These are phyloP conservation scores for Debaryomyces prosopidis DNA, from an alignment of 805 yeast genomes.

Conservation along the genomic window DNA sequence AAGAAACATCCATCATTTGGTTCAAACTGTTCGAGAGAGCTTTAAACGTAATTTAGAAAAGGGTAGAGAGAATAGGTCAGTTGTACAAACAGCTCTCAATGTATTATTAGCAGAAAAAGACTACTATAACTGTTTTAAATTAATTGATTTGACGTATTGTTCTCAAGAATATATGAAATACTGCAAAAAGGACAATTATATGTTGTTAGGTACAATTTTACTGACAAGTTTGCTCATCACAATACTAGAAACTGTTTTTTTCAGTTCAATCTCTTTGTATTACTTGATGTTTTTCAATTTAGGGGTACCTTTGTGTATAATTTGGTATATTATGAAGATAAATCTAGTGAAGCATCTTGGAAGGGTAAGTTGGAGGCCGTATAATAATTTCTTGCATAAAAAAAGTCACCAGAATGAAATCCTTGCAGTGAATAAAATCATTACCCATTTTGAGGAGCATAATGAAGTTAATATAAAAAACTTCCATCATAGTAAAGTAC, in stretches of 20 bases:
- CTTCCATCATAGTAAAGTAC: constrained; percentile 34
- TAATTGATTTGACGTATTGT: constrained; percentile 26
- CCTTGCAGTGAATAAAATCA: constrained; percentile 29
- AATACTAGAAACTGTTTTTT: constrained; percentile 17
- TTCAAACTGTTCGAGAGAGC: constrained; percentile 9
- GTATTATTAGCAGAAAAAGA: constrained; percentile 24
- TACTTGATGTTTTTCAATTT: constrained; percentile 11
- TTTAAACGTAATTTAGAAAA: constrained; percentile 4
- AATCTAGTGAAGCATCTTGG: constrained; percentile 15
- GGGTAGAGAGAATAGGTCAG: constrained; percentile 2
- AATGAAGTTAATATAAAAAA: constrained; percentile 41
- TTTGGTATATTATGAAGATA: constrained; percentile 7
- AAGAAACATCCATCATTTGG: constrained; percentile 5
- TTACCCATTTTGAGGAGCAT: constrained; percentile 43
- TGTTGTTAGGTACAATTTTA: neutral
- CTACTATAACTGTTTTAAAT: constrained; percentile 24
- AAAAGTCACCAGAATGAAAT: constrained; percentile 32
- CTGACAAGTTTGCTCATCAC: constrained; percentile 12
- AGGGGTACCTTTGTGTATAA: constrained; percentile 4
- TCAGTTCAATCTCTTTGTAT: constrained; percentile 14
- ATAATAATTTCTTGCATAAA: constrained; percentile 26
- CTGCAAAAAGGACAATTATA: constrained; percentile 12
- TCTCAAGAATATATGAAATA: constrained; percentile 9
- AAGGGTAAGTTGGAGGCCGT: constrained; percentile 40
- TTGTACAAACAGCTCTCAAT: constrained; percentile 14